Conservation (phyloP, 306 rosid genomes). For the Cicer yamashitae region DNA sequence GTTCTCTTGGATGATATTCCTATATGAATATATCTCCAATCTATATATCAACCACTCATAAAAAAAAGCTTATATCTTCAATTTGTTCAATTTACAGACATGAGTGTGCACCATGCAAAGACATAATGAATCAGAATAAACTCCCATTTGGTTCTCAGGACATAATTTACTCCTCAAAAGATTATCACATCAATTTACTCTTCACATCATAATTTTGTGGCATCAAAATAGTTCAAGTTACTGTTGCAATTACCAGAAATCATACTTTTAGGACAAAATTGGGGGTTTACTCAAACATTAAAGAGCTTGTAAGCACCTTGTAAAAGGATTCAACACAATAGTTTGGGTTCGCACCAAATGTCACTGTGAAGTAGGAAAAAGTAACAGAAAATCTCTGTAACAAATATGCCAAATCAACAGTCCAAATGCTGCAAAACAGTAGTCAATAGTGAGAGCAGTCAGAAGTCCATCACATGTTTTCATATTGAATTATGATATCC, state of each 20-base stretch:
- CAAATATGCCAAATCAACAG: conserved; percentile 91
- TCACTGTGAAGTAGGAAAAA: conserved; percentile 90
- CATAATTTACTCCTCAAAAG: conserved; percentile 7
- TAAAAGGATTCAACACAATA: conserved; percentile 87
- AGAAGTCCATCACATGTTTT: conserved; percentile 38
- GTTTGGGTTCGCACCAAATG: conserved; percentile 92
- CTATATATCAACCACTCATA: conserved; percentile 31
- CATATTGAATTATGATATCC: conserved; percentile 15
- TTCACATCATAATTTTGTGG: neutral
- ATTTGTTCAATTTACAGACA: conserved; percentile 27
- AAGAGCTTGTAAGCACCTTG: conserved; percentile 66
- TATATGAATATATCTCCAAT: conserved; percentile 23
- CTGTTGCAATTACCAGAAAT: neutral
- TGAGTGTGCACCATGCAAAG: neutral
- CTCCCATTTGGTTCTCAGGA: conserved; percentile 20
- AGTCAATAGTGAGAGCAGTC: conserved; percentile 43
- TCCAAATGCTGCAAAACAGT: conserved; percentile 86
- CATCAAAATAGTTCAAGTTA: conserved; percentile 22
- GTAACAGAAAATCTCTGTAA: conserved; percentile 72
- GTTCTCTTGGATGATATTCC: conserved; percentile 20
- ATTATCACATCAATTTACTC: conserved; percentile 24
- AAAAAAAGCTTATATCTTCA: conserved; percentile 18
- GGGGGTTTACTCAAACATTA: conserved; percentile 3
- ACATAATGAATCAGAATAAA: conserved; percentile 4
- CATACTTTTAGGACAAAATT: neutral